Base-by-base conservation (phyloP, 2,329 filamentous ascomycete genomes). In the Sphaerulina populicola region DNA sequence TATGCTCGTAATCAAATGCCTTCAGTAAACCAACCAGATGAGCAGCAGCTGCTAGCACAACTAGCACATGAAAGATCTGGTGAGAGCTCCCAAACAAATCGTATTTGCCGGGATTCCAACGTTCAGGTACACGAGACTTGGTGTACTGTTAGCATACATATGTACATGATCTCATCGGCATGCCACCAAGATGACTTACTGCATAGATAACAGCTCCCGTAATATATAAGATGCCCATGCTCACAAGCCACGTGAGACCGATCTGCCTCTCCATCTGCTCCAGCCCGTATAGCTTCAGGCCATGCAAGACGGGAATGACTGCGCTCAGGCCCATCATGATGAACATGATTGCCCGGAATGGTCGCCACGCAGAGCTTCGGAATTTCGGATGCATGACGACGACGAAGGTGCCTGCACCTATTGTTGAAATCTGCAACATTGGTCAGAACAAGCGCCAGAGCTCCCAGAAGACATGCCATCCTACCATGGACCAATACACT, bases 81-180 rank as follows among this genome's bases (percentile, higher is more conserved):
- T 98, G 93, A 15, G 88, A 95, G 66, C 83, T 89, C 35, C 93
- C 91, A 79, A 86, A 86, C 46, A 96, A 86, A 69, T 98, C 93
- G 64, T 91, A 96, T 6, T 69, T 74, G 1, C 88, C 87, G 0
- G 91, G 93, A 40, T 73, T 78, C 63, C 77, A 80, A 53, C 88
- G 77, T 72, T 98, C 93, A 0, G 93, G 93, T 69, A 91, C 82
- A 35, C 93, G 83, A 47, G 79, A 75, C 82, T 86, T 56, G 62
- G 6, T 4, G 23, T 27, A 27, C 5, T 27, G 6, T 27, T 27
- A 27, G 23, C 23, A 6, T 27, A 5, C 23, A 27, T 27, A 7
- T 7, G 1, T 27, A 27, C 23, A 27, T 27, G 7, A 35, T 35
- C n/a, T 10, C 8, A 14, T 56, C 14, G 50, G 40, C 31, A 27